phyloP scores from a whole-genome alignment of 139 green algal genomes.

The Chlorella sp. region DNA sequence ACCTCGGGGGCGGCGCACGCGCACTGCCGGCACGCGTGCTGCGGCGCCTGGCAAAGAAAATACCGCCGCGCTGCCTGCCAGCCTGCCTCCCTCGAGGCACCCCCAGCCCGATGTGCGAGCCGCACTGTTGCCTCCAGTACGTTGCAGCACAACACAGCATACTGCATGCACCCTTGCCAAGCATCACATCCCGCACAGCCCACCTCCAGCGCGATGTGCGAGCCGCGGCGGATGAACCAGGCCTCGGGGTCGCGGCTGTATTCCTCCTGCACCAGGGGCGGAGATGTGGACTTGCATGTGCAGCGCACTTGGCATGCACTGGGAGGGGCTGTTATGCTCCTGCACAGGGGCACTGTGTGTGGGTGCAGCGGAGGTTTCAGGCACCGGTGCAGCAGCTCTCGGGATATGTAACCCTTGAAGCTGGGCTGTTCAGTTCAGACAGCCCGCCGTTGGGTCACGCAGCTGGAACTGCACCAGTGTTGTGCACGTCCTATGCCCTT shows the following conservation, averaged over 20 bases:
- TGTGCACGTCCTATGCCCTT: too few species aligned
- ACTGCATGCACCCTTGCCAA: too few species aligned
- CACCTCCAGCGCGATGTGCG: conserved; percentile 10
- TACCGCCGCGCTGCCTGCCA: background rate
- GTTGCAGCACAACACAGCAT: background rate
- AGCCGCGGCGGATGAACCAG: conserved; percentile 31
- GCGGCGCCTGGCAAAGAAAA: background rate
- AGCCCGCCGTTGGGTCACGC: background rate
- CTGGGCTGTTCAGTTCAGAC: background rate
- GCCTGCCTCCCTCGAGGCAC: background rate
- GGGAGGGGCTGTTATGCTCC: conserved; percentile 11
- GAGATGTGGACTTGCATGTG: too few species aligned
- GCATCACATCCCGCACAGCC: too few species aligned
- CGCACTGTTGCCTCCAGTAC: background rate
- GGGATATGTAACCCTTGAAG: background rate
- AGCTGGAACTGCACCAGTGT: too few species aligned
- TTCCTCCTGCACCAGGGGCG: conserved; percentile 13
- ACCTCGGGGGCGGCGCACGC: too few species aligned
- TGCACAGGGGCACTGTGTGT: too few species aligned
- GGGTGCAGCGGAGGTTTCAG: background rate
- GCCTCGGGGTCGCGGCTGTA: conserved; percentile 22
- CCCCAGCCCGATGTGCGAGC: background rate
- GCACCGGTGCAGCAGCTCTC: background rate
- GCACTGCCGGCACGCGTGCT: too few species aligned
- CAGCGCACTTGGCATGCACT: too few species aligned